Evolutionary conservation across 2,329 filamentous ascomycete species (phyloP), one percentile per base, ranked within the genome.

Genomic region (Hypocrella siamensis): DNA sequence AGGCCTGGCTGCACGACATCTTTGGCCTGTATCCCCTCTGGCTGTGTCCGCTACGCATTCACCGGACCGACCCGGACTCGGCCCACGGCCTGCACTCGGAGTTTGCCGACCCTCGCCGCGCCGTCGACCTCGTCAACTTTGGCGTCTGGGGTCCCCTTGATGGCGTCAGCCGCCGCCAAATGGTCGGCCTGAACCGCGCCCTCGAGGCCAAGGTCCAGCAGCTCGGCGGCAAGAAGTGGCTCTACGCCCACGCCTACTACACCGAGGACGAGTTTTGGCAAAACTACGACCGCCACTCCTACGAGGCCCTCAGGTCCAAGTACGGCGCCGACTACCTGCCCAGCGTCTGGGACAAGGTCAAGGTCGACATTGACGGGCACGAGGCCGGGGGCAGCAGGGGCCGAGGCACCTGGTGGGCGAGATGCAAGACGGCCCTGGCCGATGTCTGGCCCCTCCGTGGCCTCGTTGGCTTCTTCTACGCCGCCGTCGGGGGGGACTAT

Each of bases 161-260:
- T 10, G 53, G 58, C 3, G 21, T 8, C 25, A 47, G 45, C 3
- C 53, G 60, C 3, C 47, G 57, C 2, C 52, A 59, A 8, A 69
- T 68, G 31, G 55, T 78, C 7, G 42, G 45, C 1, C 54, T 60
- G 31, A 81, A 81, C 47, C 63, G 71, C 1, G 60, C 58, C 1
- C 56, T 82, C 1, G 77, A 81, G 51, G 52, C 57, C 7, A 70
- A 67, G 33, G 58, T 79, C 0, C 60, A 61, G 7, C 63, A 67
- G 17, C 58, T 76, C 6, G 60, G 66, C 3, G 77, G 77, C 5
- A 74, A 71, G 57, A 80, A 80, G 51, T 79, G 73, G 59, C 53
- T 82, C 2, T 82, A 82, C 39, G 74, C 75, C 1, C 75, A 80
- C 35, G 70, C 72, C 0, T 80, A 75, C 49, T 79, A 79, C 47